A percentile compares a stretch with the other conserved stretches of the same genome.
phyloP scores from a whole-genome alignment of 352 stramenopile species.

The Phytophthora europaea region DNA sequence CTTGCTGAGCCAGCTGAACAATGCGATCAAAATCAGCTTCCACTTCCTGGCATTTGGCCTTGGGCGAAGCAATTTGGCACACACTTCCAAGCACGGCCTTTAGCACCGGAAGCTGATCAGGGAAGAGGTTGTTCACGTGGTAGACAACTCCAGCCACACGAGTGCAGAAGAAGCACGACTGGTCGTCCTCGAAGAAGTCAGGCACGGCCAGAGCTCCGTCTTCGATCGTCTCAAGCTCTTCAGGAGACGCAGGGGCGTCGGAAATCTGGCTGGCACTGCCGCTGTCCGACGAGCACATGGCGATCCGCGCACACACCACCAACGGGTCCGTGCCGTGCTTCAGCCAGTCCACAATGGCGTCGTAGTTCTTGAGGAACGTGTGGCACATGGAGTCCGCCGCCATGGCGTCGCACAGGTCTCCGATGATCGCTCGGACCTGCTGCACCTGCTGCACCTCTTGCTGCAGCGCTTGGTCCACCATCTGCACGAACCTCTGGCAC shows the following conservation, averaged over 20 bases:
- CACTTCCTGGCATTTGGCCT: constrained; percentile 58
- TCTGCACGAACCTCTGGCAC: constrained; percentile 81
- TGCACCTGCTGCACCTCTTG: constrained; percentile 73
- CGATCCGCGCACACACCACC: constrained; percentile 64
- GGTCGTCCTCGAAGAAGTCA: constrained; percentile 15
- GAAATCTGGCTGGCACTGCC: constrained; percentile 16
- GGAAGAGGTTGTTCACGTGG: constrained; percentile 50
- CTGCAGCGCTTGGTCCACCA: constrained; percentile 67
- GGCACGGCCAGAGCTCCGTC: constrained; percentile 16
- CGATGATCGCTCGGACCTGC: constrained; percentile 77
- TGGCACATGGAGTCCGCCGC: constrained; percentile 81
- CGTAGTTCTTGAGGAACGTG: constrained; percentile 77
- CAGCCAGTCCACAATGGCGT: constrained; percentile 84
- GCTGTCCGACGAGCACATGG: constrained; percentile 66
- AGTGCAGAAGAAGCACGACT: constrained; percentile 62
- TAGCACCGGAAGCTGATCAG: constrained; percentile 51
- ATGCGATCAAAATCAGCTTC: constrained; percentile 71
- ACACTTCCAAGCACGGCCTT: constrained; percentile 52
- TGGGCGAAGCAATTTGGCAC: constrained; percentile 51
- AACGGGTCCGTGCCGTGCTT: constrained; percentile 73
- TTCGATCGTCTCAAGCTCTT: constrained; percentile 16
- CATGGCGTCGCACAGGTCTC: constrained; percentile 81
- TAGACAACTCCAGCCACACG: constrained; percentile 50
- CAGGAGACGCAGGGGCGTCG: neutral
- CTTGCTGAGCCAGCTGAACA: constrained; percentile 61